These are phyloP conservation scores for Takakia lepidozioides DNA, from an alignment of 225 moss, liverwort and hornwort species.

Conservation along the genomic window DNA sequence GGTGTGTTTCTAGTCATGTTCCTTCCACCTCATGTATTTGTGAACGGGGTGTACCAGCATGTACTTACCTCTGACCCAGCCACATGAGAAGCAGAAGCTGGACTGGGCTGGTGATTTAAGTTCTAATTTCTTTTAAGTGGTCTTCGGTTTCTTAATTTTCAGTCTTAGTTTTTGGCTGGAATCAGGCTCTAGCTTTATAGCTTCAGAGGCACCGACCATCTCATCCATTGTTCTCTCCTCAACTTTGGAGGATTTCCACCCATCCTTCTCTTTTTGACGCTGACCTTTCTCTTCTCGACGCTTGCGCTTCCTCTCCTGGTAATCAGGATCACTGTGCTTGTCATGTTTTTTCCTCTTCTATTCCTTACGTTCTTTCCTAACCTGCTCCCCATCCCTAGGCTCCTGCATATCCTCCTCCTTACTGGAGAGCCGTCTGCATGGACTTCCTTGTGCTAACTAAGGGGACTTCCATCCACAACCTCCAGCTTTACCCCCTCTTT, in stretches of 20 bases:
- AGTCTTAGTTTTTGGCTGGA: conserved; percentile 21
- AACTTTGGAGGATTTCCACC: conserved; percentile 54
- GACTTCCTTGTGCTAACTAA: conserved; percentile 17
- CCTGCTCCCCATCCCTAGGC: too few species aligned
- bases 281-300: conserved; percentile 74
- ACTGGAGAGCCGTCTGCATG: conserved; percentile 3
- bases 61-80: too few species aligned
- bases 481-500: conserved; percentile 26
- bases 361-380: conserved; percentile 63
- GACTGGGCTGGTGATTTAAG: too few species aligned
- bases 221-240: conserved; percentile 39
- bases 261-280: conserved; percentile 66
- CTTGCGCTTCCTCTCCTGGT: conserved; percentile 73
- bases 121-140: too few species aligned
- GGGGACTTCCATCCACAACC: conserved; percentile 36
- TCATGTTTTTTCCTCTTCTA: conserved; percentile 69
- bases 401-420: conserved; percentile 25
- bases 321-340: conserved; percentile 67
- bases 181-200: too few species aligned
- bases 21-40: too few species aligned
- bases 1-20: too few species aligned
- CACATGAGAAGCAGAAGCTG: too few species aligned
- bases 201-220: not conserved
- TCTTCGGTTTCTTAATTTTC: conserved; percentile 15
- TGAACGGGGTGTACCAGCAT: too few species aligned